Evolutionary conservation across 1,284 basidiomycete species (phyloP).

Genomic region (Cutaneotrichosporon cyanovorans): DNA sequence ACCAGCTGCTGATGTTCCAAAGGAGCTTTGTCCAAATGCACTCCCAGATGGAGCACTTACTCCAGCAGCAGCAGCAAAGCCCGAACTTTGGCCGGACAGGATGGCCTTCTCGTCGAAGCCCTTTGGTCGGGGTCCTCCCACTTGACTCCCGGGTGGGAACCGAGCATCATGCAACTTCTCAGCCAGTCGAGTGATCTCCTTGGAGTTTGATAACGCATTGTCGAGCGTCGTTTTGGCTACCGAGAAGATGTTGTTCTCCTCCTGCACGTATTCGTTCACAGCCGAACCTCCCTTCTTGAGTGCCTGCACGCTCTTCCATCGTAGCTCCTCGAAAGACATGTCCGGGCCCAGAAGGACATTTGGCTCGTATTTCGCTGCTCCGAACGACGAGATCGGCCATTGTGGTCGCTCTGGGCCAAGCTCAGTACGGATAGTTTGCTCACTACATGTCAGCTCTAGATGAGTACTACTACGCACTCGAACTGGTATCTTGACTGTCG

Average conservation of each 20-base stretch:
- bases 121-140: conserved; percentile 22
- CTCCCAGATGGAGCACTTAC: background rate
- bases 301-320: conserved; percentile 60
- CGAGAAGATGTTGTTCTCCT: conserved; percentile 25
- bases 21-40: conserved; percentile 8
- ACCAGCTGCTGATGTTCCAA: conserved; percentile 1
- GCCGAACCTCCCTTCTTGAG: conserved; percentile 2
- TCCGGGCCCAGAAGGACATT: conserved; percentile 63
- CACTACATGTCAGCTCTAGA: conserved; percentile 17
- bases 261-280: conserved; percentile 22
- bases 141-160: conserved; percentile 15
- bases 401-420: conserved; percentile 50
- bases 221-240: conserved; percentile 24
- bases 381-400: conserved; percentile 79
- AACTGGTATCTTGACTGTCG: conserved; percentile 25
- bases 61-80: background rate
- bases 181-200: conserved; percentile 20
- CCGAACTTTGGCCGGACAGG: conserved; percentile 6
- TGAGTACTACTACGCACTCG: conserved; percentile 23
- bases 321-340: conserved; percentile 71
- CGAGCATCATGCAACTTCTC: conserved; percentile 37
- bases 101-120: conserved; percentile 31
- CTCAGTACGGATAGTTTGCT: conserved; percentile 31
- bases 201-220: conserved; percentile 24
- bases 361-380: conserved; percentile 61